phyloP scores from a whole-genome alignment of 257 asterid genomes.

The Handroanthus guayacan region DNA sequence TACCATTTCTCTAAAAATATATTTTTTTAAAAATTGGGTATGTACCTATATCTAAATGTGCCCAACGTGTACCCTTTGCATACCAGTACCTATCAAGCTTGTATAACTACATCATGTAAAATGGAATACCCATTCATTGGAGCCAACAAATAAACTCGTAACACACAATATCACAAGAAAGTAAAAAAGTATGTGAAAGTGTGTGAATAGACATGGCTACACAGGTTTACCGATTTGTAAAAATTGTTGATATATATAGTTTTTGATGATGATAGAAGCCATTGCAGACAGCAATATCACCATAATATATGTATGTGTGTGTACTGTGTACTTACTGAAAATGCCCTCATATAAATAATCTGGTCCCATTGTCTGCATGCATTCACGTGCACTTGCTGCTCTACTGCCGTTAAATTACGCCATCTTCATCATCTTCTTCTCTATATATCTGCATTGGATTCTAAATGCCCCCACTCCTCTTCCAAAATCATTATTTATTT shows the following conservation, averaged over 20 bases:
- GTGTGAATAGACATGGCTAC: too few species aligned
- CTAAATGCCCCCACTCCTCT: constrained; percentile 45
- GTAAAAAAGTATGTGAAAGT: too few species aligned
- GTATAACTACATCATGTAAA: too few species aligned
- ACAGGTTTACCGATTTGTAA: too few species aligned
- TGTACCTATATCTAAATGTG: too few species aligned
- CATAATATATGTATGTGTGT: background rate
- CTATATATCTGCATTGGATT: constrained; percentile 61
- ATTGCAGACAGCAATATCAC: constrained; percentile 5
- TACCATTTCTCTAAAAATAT: too few species aligned
- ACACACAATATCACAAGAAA: too few species aligned
- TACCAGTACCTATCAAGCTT: too few species aligned
- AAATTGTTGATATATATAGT: background rate
- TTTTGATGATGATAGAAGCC: background rate
- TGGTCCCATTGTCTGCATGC: constrained; percentile 77
- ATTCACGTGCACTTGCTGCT: constrained; percentile 74
- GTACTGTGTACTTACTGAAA: constrained; percentile 34
- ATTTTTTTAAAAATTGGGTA: too few species aligned
- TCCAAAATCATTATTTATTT: background rate
- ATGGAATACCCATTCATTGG: too few species aligned
- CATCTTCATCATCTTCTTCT: constrained; percentile 44
- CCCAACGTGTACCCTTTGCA: too few species aligned
- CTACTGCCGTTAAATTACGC: constrained; percentile 52
- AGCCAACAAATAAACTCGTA: too few species aligned
- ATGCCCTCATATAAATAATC: constrained; percentile 45